Evolutionary conservation across 352 stramenopile genomes (phyloP), one percentile per base, ranked within the genome.

Genomic region (Globisporangium canariense): DNA sequence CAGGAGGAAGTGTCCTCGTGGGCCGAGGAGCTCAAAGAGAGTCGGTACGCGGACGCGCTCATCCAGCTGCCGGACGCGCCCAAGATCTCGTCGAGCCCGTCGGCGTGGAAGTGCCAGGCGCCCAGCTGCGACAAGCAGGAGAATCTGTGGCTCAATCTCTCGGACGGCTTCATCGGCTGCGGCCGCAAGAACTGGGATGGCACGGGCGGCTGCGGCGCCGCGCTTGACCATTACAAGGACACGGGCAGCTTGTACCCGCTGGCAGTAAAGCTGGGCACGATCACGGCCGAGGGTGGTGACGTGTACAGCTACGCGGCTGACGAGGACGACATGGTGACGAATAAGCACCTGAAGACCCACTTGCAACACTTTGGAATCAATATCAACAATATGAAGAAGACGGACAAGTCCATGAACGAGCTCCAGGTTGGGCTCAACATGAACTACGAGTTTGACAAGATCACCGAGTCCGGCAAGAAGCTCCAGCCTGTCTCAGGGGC

Each of bases 81-180:
- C 0, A 78, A 82, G 46, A 84, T 96, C 56, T 79, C 84, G 49
- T 89, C 86, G 0, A 91, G 90, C 62, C 83, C 86, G 3, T 43
- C 76, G 43, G 69, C 71, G 4, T 96, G 88, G 79, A 93, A 90
- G 58, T 98, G 91, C 68, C 77, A 90, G 66, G 98, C 96, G 64
- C 81, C 97, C 49, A 83, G 97, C 54, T 98, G 87, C 69, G 97
- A 98, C 51, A 97, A 97, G 70, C 96, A 88, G 13, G 93, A 99
- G 62, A 99, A 99, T 79, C 70, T 99, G 38, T 99, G 98, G 98
- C 75, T 99, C 25, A 99, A 99, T 75, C 79, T 99, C 10, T 98
- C 89, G 36, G 86, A 94, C 65, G 88, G 88, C 11, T 94, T 79
- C 71, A 91, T 96, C 71, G 88, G 88, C 22, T 96, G 86, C 60